These are phyloP conservation scores for Thozetella sp. DNA, from an alignment of 495 filamentous ascomycete species.

Conservation along the genomic window DNA sequence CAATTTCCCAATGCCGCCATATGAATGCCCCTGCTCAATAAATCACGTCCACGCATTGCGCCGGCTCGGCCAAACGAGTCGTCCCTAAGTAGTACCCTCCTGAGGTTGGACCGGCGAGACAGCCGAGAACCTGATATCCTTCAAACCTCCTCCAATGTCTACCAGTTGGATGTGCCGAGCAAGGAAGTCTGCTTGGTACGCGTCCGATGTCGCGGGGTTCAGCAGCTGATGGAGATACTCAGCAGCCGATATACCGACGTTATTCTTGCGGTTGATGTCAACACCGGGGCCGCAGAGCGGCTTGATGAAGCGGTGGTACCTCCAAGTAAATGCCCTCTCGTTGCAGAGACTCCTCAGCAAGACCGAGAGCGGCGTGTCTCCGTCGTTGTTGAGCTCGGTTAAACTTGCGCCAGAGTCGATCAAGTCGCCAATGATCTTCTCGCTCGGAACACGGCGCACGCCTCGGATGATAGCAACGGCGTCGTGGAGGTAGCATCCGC, in stretches of 20 bases:
- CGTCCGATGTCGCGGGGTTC: conserved; percentile 4
- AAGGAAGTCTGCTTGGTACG: conserved; percentile 11
- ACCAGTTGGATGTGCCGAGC: conserved; percentile 14
- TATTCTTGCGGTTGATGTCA: conserved; percentile 18
- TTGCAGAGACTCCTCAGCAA: conserved; percentile 13
- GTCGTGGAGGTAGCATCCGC: conserved; percentile 15
- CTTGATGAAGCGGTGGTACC: conserved; percentile 18
- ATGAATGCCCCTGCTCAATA: no score
- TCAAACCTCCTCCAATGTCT: conserved; percentile 7
- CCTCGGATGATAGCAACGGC: conserved; percentile 9
- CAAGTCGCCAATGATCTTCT: conserved; percentile 14
- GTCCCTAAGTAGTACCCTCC: background rate
- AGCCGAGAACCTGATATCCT: conserved; percentile 11
- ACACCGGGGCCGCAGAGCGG: conserved; percentile 9
- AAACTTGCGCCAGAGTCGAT: conserved; percentile 10
- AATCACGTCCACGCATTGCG: no score
- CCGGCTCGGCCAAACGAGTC: background rate
- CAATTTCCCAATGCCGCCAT: no score
- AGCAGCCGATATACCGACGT: conserved; percentile 8
- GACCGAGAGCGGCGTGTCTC: conserved; percentile 18
- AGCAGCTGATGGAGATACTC: conserved; percentile 16
- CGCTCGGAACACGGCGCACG: conserved; percentile 7
- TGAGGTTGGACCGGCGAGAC: background rate
- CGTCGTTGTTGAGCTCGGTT: conserved; percentile 10
- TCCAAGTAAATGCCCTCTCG: conserved; percentile 10